phyloP scores from a whole-genome alignment of 768 basidiomycete genomes.

The Dacryopinax primogenitus region DNA sequence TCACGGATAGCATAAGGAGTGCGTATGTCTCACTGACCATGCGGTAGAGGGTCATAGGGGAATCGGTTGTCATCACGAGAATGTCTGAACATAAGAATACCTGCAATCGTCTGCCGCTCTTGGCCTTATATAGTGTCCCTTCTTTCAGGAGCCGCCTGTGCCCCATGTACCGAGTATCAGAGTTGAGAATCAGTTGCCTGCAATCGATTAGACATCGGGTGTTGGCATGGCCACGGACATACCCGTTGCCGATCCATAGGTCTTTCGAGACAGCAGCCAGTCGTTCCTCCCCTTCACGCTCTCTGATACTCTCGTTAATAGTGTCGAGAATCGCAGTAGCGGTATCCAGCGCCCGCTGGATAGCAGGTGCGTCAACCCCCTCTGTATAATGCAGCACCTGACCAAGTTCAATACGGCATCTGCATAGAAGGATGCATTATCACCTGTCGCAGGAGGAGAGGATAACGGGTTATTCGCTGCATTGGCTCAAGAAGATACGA shows the following conservation, averaged over 20 bases:
- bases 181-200: slow-evolving; percentile 78
- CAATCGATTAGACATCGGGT: neutral
- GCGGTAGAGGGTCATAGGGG: slow-evolving; percentile 57
- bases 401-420: neutral
- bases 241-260: slow-evolving; percentile 83
- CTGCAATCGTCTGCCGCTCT: slow-evolving; percentile 66
- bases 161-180: slow-evolving; percentile 75
- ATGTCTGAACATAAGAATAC: slow-evolving; percentile 83
- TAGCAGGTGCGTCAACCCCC: slow-evolving; percentile 45
- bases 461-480: slow-evolving; percentile 94
- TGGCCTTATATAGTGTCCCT: slow-evolving; percentile 63
- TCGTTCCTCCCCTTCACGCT: slow-evolving; percentile 69
- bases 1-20: neutral
- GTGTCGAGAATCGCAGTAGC: slow-evolving; percentile 61
- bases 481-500: slow-evolving; percentile 88
- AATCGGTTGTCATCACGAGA: slow-evolving; percentile 67
- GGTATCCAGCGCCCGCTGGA: slow-evolving; percentile 43
- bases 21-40: slow-evolving; percentile 44
- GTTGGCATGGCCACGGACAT: neutral
- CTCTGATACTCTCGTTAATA: slow-evolving; percentile 82
- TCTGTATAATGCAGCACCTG: slow-evolving; percentile 74
- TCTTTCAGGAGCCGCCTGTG: slow-evolving; percentile 67
- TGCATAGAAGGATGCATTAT: neutral
- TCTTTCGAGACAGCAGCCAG: slow-evolving; percentile 60
- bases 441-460: slow-evolving; percentile 72